phyloP scores from a whole-genome alignment of 768 basidiomycete genomes.

The Kwoniella pini region DNA sequence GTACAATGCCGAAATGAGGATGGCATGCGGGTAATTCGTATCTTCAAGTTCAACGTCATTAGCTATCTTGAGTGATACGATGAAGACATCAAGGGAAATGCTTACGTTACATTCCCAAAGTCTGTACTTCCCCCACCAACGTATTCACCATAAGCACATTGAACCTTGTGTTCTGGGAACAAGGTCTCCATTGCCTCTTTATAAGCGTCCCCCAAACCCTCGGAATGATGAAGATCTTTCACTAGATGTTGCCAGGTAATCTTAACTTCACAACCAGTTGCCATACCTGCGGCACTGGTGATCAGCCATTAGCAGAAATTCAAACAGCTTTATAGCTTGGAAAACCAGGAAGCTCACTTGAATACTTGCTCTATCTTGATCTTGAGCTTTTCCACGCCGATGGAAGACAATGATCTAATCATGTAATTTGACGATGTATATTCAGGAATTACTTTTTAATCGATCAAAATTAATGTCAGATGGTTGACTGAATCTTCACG shows the following conservation, averaged over 20 bases:
- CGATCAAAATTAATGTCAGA: neutral
- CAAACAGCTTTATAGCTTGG: no score
- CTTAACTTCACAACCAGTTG: no score
- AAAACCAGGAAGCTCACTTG: no score
- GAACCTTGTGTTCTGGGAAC: neutral
- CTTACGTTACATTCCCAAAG: conserved; percentile 28
- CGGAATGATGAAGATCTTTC: neutral
- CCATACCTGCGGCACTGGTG: no score
- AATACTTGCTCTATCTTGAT: no score
- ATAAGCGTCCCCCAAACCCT: neutral
- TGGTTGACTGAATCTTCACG: no score
- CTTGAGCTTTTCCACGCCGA: no score
- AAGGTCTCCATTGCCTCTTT: no score
- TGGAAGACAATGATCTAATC: no score
- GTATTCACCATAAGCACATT: neutral
- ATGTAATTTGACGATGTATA: no score
- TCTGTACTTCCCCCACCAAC: conserved; percentile 25
- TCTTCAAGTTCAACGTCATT: neutral
- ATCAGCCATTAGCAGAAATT: no score
- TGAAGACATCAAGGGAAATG: neutral
- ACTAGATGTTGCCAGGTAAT: neutral
- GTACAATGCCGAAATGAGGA: conserved; percentile 21
- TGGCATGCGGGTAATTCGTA: conserved; percentile 1
- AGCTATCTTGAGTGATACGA: neutral
- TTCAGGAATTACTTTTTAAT: neutral